Base-by-base conservation (phyloP, 192 early-diverging fungal genomes). In the Dissophora ornata region DNA sequence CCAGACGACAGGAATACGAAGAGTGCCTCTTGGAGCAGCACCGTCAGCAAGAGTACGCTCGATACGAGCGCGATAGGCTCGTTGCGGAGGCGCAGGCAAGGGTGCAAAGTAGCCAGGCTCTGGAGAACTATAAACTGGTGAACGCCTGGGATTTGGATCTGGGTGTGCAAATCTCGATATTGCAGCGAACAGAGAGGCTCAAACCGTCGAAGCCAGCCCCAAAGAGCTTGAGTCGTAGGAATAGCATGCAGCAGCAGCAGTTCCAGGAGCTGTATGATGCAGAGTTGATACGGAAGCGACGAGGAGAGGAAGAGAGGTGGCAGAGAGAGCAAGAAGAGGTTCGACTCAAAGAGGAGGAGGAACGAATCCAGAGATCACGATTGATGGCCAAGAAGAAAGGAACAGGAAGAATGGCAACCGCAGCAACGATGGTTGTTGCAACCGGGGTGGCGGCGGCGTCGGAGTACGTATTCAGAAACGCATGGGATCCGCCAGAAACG, bases 141-240 rank as follows among this genome's bases (percentile, higher is more conserved):
- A 69, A 69, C 45, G 67, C 67, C 19, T 69, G 67, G 67, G 67
- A 69, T 47, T 21, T 69, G 18, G 67, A 69, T 25, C 19, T 58
- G 3, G 67, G 67, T 7, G 67, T 69, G 21, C 67, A 69, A 24
- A 69, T 69, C 46, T 59, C 67, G 29, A 69, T 69, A 11, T 26
- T 69, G n/a, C 57, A 54, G 42, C 59, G 54, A 50, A 69, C 57
- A 1, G 67, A 69, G 50, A 51, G 46, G 24, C 18, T 16, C 12
- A 69, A 30, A 30, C 57, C 48, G 6, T 57, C 67, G 8, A 29
- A 57, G 18, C 44, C 44, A 5, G 44, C 9, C 15, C 6, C 50
- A 33, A 52, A 28, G 28, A 52, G 30, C 28, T 32, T 28, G 18
- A 69, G 67, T 61, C 67, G 67, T 38, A 69, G 59, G 57, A 69